phyloP scores from a whole-genome alignment of 106 monocot species.

The Chionographis japonica region DNA sequence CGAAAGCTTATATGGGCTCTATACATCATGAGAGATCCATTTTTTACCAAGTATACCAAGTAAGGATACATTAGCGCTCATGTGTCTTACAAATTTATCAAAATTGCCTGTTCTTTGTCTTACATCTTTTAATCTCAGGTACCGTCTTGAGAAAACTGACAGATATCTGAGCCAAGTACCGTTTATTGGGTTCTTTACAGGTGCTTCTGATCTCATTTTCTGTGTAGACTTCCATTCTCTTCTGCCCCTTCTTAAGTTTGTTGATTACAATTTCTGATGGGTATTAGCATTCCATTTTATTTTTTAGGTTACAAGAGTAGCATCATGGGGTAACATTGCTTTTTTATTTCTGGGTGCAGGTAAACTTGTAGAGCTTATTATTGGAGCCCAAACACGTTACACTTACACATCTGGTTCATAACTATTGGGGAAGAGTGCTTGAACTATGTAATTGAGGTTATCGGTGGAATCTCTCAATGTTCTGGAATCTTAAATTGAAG shows the following conservation, averaged over 20 bases:
- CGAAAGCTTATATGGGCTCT: constrained; percentile 83
- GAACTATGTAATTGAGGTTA: neutral
- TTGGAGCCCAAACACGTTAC: constrained; percentile 90
- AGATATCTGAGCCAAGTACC: constrained; percentile 49
- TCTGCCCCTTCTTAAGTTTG: neutral
- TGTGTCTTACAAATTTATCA: constrained; percentile 1
- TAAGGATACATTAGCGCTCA: constrained; percentile 14
- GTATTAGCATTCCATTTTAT: neutral
- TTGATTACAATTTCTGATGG: neutral
- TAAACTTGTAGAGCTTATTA: constrained; percentile 77
- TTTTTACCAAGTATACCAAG: constrained; percentile 75
- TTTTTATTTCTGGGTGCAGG: constrained; percentile 34
- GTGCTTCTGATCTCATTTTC: constrained; percentile 18
- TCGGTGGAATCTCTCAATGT: neutral
- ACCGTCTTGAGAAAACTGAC: constrained; percentile 57
- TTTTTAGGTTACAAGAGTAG: neutral
- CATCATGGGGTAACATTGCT: neutral
- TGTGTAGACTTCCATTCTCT: neutral
- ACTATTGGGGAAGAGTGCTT: neutral
- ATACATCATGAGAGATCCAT: constrained; percentile 91
- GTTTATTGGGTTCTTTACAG: constrained; percentile 69
- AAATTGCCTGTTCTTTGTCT: neutral
- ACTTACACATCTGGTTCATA: constrained; percentile 91
- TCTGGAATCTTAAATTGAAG: neutral
- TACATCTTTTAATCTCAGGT: constrained; percentile 41